Evolutionary conservation across 164 flowering plant species (phyloP).

Genomic region (Annona cherimola): DNA sequence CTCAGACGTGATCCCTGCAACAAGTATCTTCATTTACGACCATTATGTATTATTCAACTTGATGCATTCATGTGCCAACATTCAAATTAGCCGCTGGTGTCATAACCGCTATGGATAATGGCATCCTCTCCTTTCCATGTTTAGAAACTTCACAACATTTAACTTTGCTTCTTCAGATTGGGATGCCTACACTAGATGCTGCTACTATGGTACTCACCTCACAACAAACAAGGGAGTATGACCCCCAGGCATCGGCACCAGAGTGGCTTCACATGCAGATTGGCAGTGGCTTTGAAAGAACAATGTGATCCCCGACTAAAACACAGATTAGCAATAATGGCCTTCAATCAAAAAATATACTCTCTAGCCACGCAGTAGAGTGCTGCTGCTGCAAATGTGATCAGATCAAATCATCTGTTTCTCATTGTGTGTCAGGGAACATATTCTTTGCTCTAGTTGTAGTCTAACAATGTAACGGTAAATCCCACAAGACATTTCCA

Average conservation of each 20-base stretch:
- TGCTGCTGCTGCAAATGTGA: slow-evolving; percentile 12
- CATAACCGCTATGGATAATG: no score
- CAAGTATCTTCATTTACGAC: no score
- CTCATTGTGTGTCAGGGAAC: slow-evolving; percentile 10
- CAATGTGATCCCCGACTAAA: slow-evolving; percentile 26
- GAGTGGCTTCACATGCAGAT: slow-evolving; percentile 92
- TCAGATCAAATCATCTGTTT: slow-evolving; percentile 5
- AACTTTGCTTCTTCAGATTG: slow-evolving; percentile 34
- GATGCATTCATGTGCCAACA: no score
- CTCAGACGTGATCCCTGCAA: no score
- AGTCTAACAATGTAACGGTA: slow-evolving; percentile 23
- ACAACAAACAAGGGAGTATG: slow-evolving; percentile 58
- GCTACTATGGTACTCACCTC: slow-evolving; percentile 51
- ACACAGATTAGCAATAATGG: slow-evolving; percentile 11
- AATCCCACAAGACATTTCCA: slow-evolving; percentile 7
- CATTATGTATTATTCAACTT: no score
- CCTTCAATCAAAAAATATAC: slow-evolving; percentile 13
- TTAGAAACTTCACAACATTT: neutral
- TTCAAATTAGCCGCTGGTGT: no score
- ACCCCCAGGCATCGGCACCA: slow-evolving; percentile 43
- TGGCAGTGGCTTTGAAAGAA: slow-evolving; percentile 63
- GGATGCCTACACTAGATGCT: slow-evolving; percentile 49
- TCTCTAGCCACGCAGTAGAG: slow-evolving; percentile 12
- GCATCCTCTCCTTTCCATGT: no score
- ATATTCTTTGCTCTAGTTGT: slow-evolving; percentile 13